Conservation (phyloP, 176 grass and related monocot species). For the Microstegium vimineum region DNA sequence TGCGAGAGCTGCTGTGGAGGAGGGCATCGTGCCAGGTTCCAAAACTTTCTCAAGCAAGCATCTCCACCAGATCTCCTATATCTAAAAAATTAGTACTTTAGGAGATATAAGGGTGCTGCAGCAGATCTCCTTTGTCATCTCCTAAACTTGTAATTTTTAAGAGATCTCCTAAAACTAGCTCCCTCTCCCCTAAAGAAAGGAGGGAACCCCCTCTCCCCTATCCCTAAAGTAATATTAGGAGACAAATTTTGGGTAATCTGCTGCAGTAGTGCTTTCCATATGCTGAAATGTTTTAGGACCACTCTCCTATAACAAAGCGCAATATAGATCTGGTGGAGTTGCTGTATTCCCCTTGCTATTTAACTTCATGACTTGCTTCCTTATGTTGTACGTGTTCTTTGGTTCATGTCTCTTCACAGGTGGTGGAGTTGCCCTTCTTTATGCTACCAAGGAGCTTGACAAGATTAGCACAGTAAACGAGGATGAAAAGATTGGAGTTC, state of each 20-base stretch:
- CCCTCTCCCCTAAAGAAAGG: not conserved
- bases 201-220: not conserved
- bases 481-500: slow-evolving; percentile 86
- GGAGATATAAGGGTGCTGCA: not conserved
- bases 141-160: not conserved
- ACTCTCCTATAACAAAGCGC: not conserved
- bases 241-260: not conserved
- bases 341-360: not conserved
- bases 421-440: slow-evolving; percentile 87
- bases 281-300: not conserved
- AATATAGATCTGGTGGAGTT: not conserved
- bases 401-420: slow-evolving; percentile 37
- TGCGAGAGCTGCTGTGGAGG: slow-evolving; percentile 74
- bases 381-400: slow-evolving; percentile 20
- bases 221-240: not conserved
- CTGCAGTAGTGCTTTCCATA: not conserved
- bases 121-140: not conserved
- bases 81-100: not conserved
- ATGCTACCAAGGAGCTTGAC: slow-evolving; percentile 74
- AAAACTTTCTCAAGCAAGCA: not conserved
- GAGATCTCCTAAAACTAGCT: not conserved
- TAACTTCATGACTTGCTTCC: not conserved
- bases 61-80: not conserved
- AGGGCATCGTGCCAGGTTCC: slow-evolving; percentile 88
- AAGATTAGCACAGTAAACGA: slow-evolving; percentile 63